Evolutionary conservation across 2,329 filamentous ascomycete species (phyloP), one percentile per base, ranked within the genome.

Genomic region (Coccinonectria pachysandricola): DNA sequence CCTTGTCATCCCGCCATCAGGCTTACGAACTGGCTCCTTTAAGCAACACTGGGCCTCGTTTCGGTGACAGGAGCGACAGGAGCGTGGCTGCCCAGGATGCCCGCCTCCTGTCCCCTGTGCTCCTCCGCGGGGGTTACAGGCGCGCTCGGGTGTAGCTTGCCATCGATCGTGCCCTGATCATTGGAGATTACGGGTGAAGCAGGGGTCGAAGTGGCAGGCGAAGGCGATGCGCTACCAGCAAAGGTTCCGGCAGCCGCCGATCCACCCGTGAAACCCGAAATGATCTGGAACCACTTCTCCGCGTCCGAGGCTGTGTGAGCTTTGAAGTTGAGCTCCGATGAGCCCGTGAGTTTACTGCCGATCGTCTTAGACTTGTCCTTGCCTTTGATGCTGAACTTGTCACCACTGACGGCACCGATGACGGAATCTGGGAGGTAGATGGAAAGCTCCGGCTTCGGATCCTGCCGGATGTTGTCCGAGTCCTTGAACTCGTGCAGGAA

Each of bases 401-500:
- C 71, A 28, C 81, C 86, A 39, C 67, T 75, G 8, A 71, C 70
- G 1, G 59, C 48, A 31, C 86, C 84, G 31, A 96, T 71, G 23
- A 78, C 57, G 43, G 88, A 92, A 44, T 98, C 91, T 8, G 91
- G 87, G 1, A 98, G 75, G 56, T 88, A 96, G 40, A 98, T 74
- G 9, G 82, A 91, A 20, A 91, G 64, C 52, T 98, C 88, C 0
- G 91, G 88, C 30, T 71, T 67, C 7, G 85, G 84, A 35, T 93
- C 84, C 45, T 73, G 59, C 24, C 68, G 65, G 26, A 68, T 42
- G 47, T 75, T 70, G 46, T 96, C 88, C 50, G 83, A 80, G 48
- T 92, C 86, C 60, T 93, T 93, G 68, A 93, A 98, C 56, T 95
- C 87, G 60, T 98, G 91, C 32, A 98, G 61, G 59, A 79, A 98